Conservation (phyloP, 495 filamentous ascomycete species). For the Bombardia bombarda region DNA sequence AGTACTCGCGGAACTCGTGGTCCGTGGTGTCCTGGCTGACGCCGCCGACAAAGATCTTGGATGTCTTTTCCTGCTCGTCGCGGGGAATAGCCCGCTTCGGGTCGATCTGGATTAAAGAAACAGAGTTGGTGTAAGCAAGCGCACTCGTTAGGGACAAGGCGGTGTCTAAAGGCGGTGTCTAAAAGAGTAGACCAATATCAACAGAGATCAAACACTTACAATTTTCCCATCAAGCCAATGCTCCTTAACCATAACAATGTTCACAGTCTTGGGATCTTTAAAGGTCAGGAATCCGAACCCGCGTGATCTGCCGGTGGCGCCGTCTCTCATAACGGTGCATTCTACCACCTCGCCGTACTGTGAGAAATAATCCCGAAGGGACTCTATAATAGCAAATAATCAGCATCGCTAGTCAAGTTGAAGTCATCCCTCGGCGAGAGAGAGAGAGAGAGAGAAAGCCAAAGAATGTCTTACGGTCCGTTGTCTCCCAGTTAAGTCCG, state of each 20-base stretch:
- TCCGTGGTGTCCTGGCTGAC: slow-evolving; percentile 96
- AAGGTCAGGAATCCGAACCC: slow-evolving; percentile 98
- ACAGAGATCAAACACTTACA: slow-evolving; percentile 48
- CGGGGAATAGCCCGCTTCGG: slow-evolving; percentile 96
- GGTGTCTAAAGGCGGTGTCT: no score
- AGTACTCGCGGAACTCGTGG: slow-evolving; percentile 91
- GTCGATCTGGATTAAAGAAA: slow-evolving; percentile 60
- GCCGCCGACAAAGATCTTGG: slow-evolving; percentile 96
- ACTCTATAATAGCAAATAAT: slow-evolving; percentile 57
- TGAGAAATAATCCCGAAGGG: slow-evolving; percentile 96
- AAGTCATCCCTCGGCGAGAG: not conserved
- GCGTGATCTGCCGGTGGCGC: slow-evolving; percentile 83
- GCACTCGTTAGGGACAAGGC: no score
- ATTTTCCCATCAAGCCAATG: slow-evolving; percentile 98
- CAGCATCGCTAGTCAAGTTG: not conserved
- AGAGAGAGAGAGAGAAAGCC: not conserved
- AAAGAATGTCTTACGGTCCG: slow-evolving; percentile 67
- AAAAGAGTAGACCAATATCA: no score
- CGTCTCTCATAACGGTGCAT: slow-evolving; percentile 97
- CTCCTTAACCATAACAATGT: slow-evolving; percentile 99
- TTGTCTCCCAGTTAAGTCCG: slow-evolving; percentile 98
- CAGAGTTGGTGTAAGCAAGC: not conserved
- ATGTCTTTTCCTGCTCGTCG: slow-evolving; percentile 95
- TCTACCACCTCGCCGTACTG: slow-evolving; percentile 96
- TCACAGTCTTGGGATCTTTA: slow-evolving; percentile 93